A percentile compares a stretch with the other conserved stretches of the same genome.
Evolutionary conservation across 176 grass and related monocot species (phyloP).

Genomic region (Cenchrus purpureus): DNA sequence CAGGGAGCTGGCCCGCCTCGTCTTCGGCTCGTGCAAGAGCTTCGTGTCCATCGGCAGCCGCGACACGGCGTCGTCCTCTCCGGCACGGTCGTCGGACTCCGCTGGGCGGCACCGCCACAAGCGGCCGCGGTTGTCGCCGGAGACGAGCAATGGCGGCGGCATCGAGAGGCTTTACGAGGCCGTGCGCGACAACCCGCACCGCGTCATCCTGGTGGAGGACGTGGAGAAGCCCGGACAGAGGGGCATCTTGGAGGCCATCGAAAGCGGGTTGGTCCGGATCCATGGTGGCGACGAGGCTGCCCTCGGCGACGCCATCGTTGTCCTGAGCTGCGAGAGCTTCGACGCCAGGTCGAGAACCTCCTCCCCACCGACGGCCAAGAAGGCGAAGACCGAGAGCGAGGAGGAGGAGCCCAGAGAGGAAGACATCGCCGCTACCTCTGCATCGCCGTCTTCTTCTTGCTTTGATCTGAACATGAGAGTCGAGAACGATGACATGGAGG

Average conservation of each 20-base stretch:
- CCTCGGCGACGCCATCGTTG: slow-evolving; percentile 65
- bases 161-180: slow-evolving; percentile 62
- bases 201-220: slow-evolving; percentile 72
- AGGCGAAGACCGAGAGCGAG: slow-evolving; percentile 10
- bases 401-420: slow-evolving; percentile 38
- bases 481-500: slow-evolving; percentile 34
- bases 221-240: slow-evolving; percentile 54
- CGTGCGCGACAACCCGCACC: slow-evolving; percentile 57
- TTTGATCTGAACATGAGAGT: slow-evolving; percentile 80
- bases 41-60: slow-evolving; percentile 43
- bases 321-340: slow-evolving; percentile 71
- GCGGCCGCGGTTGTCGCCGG: slow-evolving; percentile 39
- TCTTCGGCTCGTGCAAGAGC: slow-evolving; percentile 65
- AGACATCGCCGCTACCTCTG: not conserved
- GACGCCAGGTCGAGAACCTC: slow-evolving; percentile 53
- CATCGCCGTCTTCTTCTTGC: slow-evolving; percentile 14
- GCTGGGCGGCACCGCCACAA: slow-evolving; percentile 43
- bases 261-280: slow-evolving; percentile 44
- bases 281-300: slow-evolving; percentile 39
- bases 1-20: slow-evolving; percentile 63
- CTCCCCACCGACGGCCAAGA: slow-evolving; percentile 42
- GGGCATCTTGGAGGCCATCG: slow-evolving; percentile 55
- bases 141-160: not conserved
- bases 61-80: slow-evolving; percentile 30
- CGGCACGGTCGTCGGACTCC: slow-evolving; percentile 35